Evolutionary conservation across 2,329 filamentous ascomycete species (phyloP).

Genomic region (Claviceps humidiphila): DNA sequence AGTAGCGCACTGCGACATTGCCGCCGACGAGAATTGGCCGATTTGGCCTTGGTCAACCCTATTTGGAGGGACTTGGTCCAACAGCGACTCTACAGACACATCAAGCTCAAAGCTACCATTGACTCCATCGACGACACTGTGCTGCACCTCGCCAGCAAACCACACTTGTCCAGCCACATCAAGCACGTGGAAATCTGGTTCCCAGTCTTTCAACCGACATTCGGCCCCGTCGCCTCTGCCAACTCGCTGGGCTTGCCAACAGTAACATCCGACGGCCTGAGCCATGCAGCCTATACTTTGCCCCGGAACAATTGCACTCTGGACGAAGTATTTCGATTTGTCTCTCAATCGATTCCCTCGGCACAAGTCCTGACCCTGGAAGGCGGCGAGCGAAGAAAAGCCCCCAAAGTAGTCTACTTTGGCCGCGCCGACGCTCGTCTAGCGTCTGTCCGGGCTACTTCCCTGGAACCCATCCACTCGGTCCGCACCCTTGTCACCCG

Average conservation of each 20-base stretch:
- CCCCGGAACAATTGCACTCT: conserved; percentile 55
- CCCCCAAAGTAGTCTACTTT: conserved; percentile 45
- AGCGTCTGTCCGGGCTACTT: conserved; percentile 3
- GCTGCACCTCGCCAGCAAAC: conserved; percentile 44
- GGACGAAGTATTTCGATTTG: conserved; percentile 54
- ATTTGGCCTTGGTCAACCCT: conserved; percentile 47
- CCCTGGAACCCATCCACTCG: conserved; percentile 25
- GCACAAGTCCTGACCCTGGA: conserved; percentile 57
- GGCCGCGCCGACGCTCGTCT: conserved; percentile 8
- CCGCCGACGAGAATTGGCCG: conserved; percentile 51
- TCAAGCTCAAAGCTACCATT: conserved; percentile 60
- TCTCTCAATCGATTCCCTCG: conserved; percentile 44
- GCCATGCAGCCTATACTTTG: conserved; percentile 44
- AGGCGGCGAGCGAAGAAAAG: conserved; percentile 65
- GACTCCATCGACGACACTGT: conserved; percentile 47
- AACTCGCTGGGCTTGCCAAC: conserved; percentile 34
- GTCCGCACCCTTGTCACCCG: conserved; percentile 58
- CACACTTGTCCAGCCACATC: conserved; percentile 49
- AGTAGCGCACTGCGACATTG: conserved; percentile 53
- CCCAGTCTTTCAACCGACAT: conserved; percentile 53
- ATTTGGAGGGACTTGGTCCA: conserved; percentile 58
- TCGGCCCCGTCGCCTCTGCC: conserved; percentile 28
- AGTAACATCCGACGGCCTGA: conserved; percentile 40
- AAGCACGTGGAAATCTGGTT: conserved; percentile 69
- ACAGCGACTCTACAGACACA: conserved; percentile 58